phyloP scores from a whole-genome alignment of 176 grass and related monocot species.

The Carex cristatella region DNA sequence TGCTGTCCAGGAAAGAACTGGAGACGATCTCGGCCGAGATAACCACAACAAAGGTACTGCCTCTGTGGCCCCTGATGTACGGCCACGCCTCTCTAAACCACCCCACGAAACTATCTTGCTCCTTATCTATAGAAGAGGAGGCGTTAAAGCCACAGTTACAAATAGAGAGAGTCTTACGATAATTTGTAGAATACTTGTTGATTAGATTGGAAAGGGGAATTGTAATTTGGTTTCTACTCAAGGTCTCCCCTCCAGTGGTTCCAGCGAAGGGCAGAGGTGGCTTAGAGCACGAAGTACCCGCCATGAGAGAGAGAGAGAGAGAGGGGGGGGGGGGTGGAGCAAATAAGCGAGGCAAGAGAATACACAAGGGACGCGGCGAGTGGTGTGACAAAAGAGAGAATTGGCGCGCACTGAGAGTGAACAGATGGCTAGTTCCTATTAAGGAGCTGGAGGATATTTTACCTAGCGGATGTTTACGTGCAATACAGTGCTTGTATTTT shows the following conservation, averaged over 20 bases:
- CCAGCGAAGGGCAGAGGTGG: background rate
- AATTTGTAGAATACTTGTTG: background rate
- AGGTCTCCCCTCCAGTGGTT: background rate
- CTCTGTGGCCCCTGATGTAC: conserved; percentile 74
- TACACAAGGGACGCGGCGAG: conserved; percentile 9
- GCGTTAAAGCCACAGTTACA: background rate
- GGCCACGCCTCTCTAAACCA: conserved; percentile 88
- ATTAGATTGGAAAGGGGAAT: conserved; percentile 12
- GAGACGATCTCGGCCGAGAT: conserved; percentile 75
- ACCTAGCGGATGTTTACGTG: background rate
- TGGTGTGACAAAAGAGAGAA: background rate
- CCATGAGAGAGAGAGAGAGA: background rate
- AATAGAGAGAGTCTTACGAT: background rate
- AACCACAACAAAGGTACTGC: conserved; percentile 78
- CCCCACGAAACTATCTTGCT: conserved; percentile 50
- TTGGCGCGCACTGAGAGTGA: conserved; percentile 27
- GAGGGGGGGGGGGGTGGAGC: background rate
- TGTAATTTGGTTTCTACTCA: background rate
- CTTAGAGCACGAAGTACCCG: conserved; percentile 11
- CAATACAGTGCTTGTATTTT: background rate
- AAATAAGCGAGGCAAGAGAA: background rate
- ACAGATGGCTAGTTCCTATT: background rate
- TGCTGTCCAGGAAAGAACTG: conserved; percentile 50
- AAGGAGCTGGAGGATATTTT: background rate
- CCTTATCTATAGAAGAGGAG: conserved; percentile 11